Evolutionary conservation across 176 grass and related monocot genomes (phyloP), one percentile per base, ranked within the genome.

Genomic region (Triticum turgidum): DNA sequence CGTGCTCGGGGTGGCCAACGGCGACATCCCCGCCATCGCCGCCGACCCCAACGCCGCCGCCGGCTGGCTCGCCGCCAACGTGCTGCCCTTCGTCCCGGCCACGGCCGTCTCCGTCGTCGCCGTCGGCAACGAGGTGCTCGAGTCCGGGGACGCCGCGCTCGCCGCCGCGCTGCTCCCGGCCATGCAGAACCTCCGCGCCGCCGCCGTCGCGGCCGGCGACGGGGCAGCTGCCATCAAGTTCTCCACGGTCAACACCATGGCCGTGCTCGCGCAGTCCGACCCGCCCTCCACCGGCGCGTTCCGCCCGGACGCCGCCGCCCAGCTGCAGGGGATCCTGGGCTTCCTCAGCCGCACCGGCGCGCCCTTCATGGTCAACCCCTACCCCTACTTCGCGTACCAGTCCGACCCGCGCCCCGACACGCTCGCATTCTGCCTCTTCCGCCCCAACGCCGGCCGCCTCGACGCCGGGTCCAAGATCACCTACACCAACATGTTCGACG

Each of bases 401-500:
- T 70, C 88, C 11, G 96, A 98, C 49, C 93, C 96, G 4, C 75
- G 96, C 0, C 86, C 96, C 29, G 93, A 98, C 32, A 98, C 96
- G 83, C 93, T 98, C 1, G 93, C 96, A 11, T 98, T 98, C 90
- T 98, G 96, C 89, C 75, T 94, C 7, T 98, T 98, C 90, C 93
- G 90, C 84, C 90, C 92, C 67, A 96, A 98, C 52, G 86, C 93
- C 33, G 96, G 96, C 25, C 90, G 96, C 59, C 45, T 88, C 12
- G 96, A 98, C 88, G 86, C 69, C 39, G 93, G 90, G 12, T 92
- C 93, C 20, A 89, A 9, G 83, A 73, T 92, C 77, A 91, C 47
- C 45, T 98, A 98, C 87, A 87, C 90, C 86, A 98, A 98, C 93
- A 98, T 98, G 96, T 98, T 98, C 91, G 96, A 98, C 80, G 96